Evolutionary conservation across 768 basidiomycete species (phyloP).

Genomic region (Multifurca ochricompacta): DNA sequence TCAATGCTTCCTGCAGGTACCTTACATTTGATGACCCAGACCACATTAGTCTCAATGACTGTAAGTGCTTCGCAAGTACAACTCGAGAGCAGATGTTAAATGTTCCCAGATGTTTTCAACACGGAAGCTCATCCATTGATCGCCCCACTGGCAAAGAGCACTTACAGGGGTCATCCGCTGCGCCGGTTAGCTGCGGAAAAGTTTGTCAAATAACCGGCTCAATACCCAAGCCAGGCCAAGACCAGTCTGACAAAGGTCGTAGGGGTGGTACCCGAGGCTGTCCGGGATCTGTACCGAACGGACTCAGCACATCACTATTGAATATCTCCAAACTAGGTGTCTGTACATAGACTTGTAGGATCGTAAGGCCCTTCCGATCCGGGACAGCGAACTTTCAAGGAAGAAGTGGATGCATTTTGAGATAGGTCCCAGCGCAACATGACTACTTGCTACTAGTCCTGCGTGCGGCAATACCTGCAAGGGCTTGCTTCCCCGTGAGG

Average conservation of each 20-base stretch:
- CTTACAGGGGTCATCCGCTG: conserved; percentile 30
- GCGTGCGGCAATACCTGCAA: conserved; percentile 52
- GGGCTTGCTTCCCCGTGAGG: conserved; percentile 65
- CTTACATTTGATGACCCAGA: conserved; percentile 65
- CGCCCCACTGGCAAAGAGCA: conserved; percentile 18
- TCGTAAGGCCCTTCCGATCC: background rate
- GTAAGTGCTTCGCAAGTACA: conserved; percentile 31
- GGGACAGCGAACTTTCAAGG: background rate
- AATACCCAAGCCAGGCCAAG: conserved; percentile 26
- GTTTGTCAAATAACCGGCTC: conserved; percentile 16
- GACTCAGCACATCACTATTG: background rate
- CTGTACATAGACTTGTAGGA: background rate
- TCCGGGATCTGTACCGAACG: background rate
- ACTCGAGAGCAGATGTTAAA: background rate
- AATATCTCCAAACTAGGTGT: background rate
- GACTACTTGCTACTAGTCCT: conserved; percentile 36
- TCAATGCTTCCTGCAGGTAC: conserved; percentile 35
- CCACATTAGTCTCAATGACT: conserved; percentile 55
- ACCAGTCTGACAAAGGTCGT: background rate
- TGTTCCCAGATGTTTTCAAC: conserved; percentile 34
- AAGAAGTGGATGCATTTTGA: background rate
- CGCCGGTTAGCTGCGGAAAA: conserved; percentile 12
- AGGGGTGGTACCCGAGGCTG: background rate
- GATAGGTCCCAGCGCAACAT: background rate
- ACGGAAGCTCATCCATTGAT: conserved; percentile 13